Conservation (phyloP, 2,329 filamentous ascomycete species). For the Aspergillus melleus region DNA sequence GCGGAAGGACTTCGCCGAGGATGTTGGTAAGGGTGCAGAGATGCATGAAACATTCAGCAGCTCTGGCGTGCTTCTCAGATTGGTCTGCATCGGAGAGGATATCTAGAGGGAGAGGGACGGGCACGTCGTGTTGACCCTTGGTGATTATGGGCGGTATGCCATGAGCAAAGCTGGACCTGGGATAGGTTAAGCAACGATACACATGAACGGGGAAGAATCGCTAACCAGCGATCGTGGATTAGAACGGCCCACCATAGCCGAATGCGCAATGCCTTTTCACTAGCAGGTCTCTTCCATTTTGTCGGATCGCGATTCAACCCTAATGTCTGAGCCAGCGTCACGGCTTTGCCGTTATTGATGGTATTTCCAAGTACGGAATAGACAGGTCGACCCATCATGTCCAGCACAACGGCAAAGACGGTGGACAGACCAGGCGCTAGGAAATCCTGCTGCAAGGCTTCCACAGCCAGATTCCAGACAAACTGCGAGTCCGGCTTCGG, state of each 20-base stretch:
- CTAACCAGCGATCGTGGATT: conserved; percentile 53
- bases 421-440: conserved; percentile 54
- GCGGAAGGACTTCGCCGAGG: conserved; percentile 30
- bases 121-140: conserved; percentile 48
- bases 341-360: conserved; percentile 49
- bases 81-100: conserved; percentile 9
- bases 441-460: conserved; percentile 55
- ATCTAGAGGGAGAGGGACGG: conserved; percentile 31
- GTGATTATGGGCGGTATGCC: conserved; percentile 53
- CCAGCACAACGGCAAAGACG: conserved; percentile 52
- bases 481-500: conserved; percentile 51
- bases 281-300: conserved; percentile 50
- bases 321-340: conserved; percentile 54
- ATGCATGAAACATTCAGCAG: conserved; percentile 3
- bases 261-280: conserved; percentile 53
- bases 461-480: conserved; percentile 57
- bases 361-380: conserved; percentile 55
- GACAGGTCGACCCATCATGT: conserved; percentile 54
- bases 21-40: conserved; percentile 47
- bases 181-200: not conserved
- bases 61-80: conserved; percentile 13
- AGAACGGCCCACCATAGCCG: conserved; percentile 57
- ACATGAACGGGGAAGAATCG: not conserved
- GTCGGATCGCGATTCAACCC: conserved; percentile 55
- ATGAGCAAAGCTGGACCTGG: conserved; percentile 52